Conservation (phyloP, 208 protist genomes). For the Wallacemonas collosoma region DNA sequence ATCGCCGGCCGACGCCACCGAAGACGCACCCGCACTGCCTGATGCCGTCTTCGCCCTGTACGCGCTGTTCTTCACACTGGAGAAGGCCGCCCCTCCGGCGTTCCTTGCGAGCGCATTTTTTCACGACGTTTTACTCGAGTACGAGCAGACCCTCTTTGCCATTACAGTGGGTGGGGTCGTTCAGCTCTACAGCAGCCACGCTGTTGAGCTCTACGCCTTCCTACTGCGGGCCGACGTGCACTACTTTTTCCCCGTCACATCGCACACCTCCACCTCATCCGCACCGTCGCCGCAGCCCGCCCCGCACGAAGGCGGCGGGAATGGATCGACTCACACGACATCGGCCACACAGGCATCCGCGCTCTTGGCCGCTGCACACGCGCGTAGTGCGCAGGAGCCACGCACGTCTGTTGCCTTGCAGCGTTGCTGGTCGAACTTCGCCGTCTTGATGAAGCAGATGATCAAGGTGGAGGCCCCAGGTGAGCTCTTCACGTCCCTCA, state of each 20-base stretch:
- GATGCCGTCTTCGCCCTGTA: slow-evolving; percentile 14
- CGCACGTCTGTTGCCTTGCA: slow-evolving; percentile 23
- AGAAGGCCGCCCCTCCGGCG: slow-evolving; percentile 39
- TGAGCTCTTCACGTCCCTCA: slow-evolving; percentile 16
- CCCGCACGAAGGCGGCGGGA: no score
- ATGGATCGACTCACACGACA: no score
- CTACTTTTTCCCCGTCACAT: slow-evolving; percentile 18
- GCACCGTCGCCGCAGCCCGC: no score
- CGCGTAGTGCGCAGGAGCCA: background rate
- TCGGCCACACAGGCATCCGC: background rate
- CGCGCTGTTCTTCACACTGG: slow-evolving; percentile 25
- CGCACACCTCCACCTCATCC: no score
- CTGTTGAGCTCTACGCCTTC: slow-evolving; percentile 45
- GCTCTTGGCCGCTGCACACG: background rate
- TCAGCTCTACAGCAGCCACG: slow-evolving; percentile 27
- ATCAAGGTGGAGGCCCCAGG: slow-evolving; percentile 4
- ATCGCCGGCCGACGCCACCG: background rate
- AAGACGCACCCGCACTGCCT: slow-evolving; percentile 4
- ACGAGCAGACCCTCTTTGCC: slow-evolving; percentile 43
- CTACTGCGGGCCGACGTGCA: slow-evolving; percentile 52
- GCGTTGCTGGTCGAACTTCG: slow-evolving; percentile 42
- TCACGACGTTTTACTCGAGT: slow-evolving; percentile 45
- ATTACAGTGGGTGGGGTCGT: slow-evolving; percentile 48
- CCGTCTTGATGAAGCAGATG: slow-evolving; percentile 30
- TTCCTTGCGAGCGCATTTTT: slow-evolving; percentile 40